phyloP scores from a whole-genome alignment of 2,329 filamentous ascomycete species.

The Alternaria ventricosa region DNA sequence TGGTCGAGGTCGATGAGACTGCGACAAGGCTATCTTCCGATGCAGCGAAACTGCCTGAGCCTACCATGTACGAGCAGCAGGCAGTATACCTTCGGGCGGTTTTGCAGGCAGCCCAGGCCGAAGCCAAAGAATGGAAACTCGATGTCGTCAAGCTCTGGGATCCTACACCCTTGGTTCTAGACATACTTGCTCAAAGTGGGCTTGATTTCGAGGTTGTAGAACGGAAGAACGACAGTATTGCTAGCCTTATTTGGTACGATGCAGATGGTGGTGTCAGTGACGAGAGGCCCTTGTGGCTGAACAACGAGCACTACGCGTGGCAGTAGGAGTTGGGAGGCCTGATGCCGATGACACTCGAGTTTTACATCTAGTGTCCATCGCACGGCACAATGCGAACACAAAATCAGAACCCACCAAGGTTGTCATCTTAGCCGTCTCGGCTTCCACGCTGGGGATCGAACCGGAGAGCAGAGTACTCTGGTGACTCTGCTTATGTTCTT shows the following conservation, averaged over 20 bases:
- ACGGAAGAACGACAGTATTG: not conserved
- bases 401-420: too few species aligned
- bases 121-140: conserved; percentile 73
- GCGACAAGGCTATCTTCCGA: conserved; percentile 12
- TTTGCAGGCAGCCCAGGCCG: conserved; percentile 67
- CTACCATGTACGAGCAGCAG: not conserved
- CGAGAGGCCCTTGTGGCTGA: conserved; percentile 32
- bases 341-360: not conserved
- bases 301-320: conserved; percentile 45
- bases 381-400: too few species aligned
- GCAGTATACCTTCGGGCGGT: conserved; percentile 56
- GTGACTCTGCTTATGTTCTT: too few species aligned
- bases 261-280: conserved; percentile 9
- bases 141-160: conserved; percentile 80
- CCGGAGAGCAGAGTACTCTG: not conserved
- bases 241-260: conserved; percentile 3
- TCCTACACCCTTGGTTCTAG: conserved; percentile 59
- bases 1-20: conserved; percentile 58
- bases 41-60: conserved; percentile 5
- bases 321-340: conserved; percentile 13
- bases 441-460: too few species aligned
- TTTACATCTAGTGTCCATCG: not conserved
- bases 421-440: too few species aligned
- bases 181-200: conserved; percentile 5
- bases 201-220: not conserved